phyloP scores from a whole-genome alignment of 1,284 basidiomycete species.

The Trametes versicolor region DNA sequence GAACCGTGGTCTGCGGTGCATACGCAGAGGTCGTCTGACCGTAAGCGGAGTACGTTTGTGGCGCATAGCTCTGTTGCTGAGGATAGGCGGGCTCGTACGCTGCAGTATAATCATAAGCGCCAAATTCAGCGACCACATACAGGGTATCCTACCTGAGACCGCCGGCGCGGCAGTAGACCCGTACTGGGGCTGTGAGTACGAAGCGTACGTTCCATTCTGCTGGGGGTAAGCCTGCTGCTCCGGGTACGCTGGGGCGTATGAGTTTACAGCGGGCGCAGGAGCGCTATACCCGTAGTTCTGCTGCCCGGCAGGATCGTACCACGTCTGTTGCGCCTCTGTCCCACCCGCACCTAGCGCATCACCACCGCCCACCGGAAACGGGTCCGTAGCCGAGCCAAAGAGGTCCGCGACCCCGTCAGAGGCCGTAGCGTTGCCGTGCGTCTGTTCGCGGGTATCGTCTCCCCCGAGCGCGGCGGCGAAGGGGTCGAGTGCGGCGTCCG shows the following conservation, averaged over 20 bases:
- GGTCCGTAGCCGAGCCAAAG: slow-evolving; percentile 36
- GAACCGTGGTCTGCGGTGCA: slow-evolving; percentile 15
- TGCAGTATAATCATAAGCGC: slow-evolving; percentile 6
- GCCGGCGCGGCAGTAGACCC: slow-evolving; percentile 17
- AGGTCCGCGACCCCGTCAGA: slow-evolving; percentile 36
- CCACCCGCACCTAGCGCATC: slow-evolving; percentile 32
- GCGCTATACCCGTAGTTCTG: slow-evolving; percentile 25
- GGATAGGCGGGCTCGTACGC: slow-evolving; percentile 32
- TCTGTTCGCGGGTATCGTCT: slow-evolving; percentile 38
- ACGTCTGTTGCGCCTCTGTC: slow-evolving; percentile 46
- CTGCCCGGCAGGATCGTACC: slow-evolving; percentile 34
- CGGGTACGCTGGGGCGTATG: slow-evolving; percentile 36
- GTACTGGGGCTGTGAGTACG: slow-evolving; percentile 31
- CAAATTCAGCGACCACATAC: background rate
- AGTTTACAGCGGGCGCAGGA: slow-evolving; percentile 22
- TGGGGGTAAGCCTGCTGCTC: slow-evolving; percentile 25
- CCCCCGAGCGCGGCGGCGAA: slow-evolving; percentile 67
- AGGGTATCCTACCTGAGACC: slow-evolving; percentile 21
- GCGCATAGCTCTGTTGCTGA: slow-evolving; percentile 27
- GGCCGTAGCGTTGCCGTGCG: slow-evolving; percentile 29
- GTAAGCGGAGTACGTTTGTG: slow-evolving; percentile 34
- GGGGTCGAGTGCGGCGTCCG: slow-evolving; percentile 67
- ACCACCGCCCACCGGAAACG: slow-evolving; percentile 29
- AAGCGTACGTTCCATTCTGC: slow-evolving; percentile 31
- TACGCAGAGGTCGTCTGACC: slow-evolving; percentile 24